A percentile compares a stretch with the other conserved stretches of the same genome.
These are phyloP conservation scores for Picea glauca DNA, from an alignment of 75 land plant species.

Conservation along the genomic window DNA sequence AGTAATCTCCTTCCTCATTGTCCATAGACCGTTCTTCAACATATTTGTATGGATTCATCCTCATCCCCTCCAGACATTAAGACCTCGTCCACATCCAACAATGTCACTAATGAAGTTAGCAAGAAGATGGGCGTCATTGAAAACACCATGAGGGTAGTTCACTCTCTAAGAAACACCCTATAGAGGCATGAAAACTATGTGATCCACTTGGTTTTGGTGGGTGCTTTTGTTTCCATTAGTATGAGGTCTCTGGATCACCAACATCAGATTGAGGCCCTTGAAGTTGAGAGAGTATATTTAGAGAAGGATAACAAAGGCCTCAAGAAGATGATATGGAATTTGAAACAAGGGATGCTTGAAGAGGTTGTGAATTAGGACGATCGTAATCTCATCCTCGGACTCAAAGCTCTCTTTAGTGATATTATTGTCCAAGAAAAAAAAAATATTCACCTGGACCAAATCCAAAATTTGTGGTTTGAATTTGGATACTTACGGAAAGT, in stretches of 20 bases:
- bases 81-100: neutral
- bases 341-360: slow-evolving; percentile 34
- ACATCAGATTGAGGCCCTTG: slow-evolving; percentile 22
- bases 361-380: slow-evolving; percentile 16
- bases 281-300: slow-evolving; percentile 18
- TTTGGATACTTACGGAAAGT: too few species aligned
- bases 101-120: neutral
- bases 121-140: neutral
- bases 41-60: neutral
- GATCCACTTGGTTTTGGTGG: slow-evolving; percentile 10
- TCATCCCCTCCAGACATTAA: neutral
- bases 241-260: slow-evolving; percentile 25
- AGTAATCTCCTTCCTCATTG: too few species aligned
- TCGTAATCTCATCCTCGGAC: slow-evolving; percentile 22
- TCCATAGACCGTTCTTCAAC: too few species aligned
- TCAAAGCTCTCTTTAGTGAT: slow-evolving; percentile 35
- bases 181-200: slow-evolving; percentile 3
- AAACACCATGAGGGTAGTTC: neutral
- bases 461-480: too few species aligned
- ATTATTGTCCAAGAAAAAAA: neutral
- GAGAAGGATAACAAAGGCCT: slow-evolving; percentile 26
- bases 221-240: slow-evolving; percentile 11
- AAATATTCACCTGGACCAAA: too few species aligned
- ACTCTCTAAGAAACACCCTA: neutral
- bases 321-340: slow-evolving; percentile 30